Conservation (phyloP, 257 asterid genomes). For the Solanum chmielewskii region DNA sequence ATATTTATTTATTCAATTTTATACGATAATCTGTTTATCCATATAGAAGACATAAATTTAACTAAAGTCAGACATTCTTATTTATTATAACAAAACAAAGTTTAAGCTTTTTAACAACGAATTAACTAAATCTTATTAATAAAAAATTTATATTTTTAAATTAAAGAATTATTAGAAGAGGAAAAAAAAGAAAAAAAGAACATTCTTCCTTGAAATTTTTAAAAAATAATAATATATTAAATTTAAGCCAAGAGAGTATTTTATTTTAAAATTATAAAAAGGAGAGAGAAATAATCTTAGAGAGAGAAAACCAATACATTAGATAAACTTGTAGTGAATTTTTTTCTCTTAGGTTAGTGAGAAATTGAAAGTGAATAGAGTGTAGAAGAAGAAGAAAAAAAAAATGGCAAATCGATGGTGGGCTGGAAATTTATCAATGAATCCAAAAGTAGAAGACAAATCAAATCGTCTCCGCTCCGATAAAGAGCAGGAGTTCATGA, state of each 20-base stretch:
- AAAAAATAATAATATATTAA: too few relatives aligned
- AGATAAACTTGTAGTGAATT: not conserved
- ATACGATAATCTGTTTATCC: accelerated
- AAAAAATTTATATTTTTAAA: too few relatives aligned
- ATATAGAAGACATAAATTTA: accelerated
- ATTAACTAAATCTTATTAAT: too few relatives aligned
- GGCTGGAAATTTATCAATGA: conserved; percentile 54
- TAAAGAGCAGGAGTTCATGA: conserved; percentile 27
- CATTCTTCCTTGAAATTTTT: not conserved
- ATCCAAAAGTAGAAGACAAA: conserved; percentile 28
- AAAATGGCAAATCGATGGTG: conserved; percentile 75
- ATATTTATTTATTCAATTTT: not conserved
- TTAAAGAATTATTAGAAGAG: not conserved
- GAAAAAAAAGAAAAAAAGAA: not conserved
- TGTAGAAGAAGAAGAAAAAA: not conserved
- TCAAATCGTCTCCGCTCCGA: conserved; percentile 1
- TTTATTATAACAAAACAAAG: too few relatives aligned
- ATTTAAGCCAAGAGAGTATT: not conserved
- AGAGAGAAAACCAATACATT: not conserved
- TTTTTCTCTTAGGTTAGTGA: conserved; percentile 11
- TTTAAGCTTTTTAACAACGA: too few relatives aligned
- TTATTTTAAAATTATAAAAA: not conserved
- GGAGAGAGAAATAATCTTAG: not conserved
- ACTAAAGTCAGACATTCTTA: not conserved
- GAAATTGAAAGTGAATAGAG: not conserved